phyloP scores from a whole-genome alignment of 2,329 filamentous ascomycete species.

The Aureobasidium subglaciale region DNA sequence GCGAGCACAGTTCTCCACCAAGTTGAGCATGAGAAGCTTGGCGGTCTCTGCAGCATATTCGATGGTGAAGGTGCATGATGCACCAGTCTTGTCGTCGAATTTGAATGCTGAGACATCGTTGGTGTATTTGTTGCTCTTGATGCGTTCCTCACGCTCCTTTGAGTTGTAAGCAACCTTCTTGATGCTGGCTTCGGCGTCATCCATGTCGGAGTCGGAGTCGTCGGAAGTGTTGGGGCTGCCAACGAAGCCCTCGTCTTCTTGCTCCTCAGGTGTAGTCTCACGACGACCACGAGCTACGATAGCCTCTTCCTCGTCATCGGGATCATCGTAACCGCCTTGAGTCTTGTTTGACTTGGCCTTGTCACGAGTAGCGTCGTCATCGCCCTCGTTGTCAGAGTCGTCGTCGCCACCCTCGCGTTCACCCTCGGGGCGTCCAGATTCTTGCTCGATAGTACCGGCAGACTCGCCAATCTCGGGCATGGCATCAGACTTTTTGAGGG shows the following conservation, averaged over 20 bases:
- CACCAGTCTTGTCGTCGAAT: slow-evolving; percentile 68
- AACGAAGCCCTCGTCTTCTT: slow-evolving; percentile 52
- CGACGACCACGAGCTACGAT: slow-evolving; percentile 58
- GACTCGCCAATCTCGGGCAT: slow-evolving; percentile 68
- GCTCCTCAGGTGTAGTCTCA: slow-evolving; percentile 53
- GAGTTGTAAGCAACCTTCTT: slow-evolving; percentile 30
- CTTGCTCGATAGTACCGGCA: slow-evolving; percentile 49
- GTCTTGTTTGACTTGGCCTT: slow-evolving; percentile 69
- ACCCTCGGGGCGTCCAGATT: slow-evolving; percentile 34
- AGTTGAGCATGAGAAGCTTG: slow-evolving; percentile 86
- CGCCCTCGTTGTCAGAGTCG: slow-evolving; percentile 57
- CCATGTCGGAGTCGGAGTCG: slow-evolving; percentile 26
- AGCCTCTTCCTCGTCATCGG: slow-evolving; percentile 84
- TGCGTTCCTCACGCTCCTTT: slow-evolving; percentile 53
- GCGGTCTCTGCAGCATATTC: slow-evolving; percentile 73
- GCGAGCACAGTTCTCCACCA: slow-evolving; percentile 75
- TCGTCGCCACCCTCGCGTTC: slow-evolving; percentile 53
- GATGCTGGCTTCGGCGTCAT: slow-evolving; percentile 35
- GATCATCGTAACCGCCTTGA: slow-evolving; percentile 82
- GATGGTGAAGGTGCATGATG: slow-evolving; percentile 72
- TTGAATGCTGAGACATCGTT: slow-evolving; percentile 67
- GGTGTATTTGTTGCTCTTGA: slow-evolving; percentile 51
- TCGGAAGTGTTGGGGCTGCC: slow-evolving; percentile 38
- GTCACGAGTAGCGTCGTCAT: slow-evolving; percentile 54
- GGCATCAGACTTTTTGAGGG: slow-evolving; percentile 55